Conservation (phyloP, 163 green algal genomes). For the Chlorella variabilis region DNA sequence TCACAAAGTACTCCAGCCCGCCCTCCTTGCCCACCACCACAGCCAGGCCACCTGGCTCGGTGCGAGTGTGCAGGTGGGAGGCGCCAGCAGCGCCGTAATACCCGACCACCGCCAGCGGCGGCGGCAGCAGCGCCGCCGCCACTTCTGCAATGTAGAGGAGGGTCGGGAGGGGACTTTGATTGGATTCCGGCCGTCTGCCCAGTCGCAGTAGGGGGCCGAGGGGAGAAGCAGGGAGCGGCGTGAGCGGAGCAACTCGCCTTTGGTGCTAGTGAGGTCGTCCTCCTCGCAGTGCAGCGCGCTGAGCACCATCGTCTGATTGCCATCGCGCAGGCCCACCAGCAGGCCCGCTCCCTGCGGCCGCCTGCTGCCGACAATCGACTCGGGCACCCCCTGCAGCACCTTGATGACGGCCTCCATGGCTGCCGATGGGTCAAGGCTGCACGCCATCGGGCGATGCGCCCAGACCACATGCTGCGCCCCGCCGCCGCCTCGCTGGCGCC, state of each 20-base stretch:
- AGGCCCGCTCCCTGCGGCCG: neutral
- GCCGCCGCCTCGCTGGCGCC: too few relatives aligned
- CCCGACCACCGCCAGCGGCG: conserved; percentile 20
- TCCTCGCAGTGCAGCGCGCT: conserved; percentile 20
- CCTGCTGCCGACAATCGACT: neutral
- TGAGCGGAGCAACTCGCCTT: neutral
- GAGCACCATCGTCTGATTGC: neutral
- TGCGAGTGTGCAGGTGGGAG: neutral
- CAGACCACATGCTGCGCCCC: too few relatives aligned
- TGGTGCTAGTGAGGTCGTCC: conserved; percentile 10
- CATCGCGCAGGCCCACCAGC: conserved; percentile 18
- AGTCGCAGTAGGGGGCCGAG: too few relatives aligned
- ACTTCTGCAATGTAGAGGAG: conserved; percentile 11
- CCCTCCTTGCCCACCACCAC: neutral
- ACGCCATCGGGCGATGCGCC: too few relatives aligned
- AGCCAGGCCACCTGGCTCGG: conserved; percentile 1
- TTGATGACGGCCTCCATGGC: neutral
- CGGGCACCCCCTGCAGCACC: neutral
- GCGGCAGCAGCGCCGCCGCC: conserved; percentile 12
- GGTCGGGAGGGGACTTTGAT: neutral
- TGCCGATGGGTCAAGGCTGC: too few relatives aligned
- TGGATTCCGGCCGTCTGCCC: too few relatives aligned
- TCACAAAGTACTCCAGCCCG: neutral
- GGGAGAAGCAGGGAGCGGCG: neutral
- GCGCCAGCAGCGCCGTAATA: neutral